A percentile compares a stretch with the other conserved stretches of the same genome.
Evolutionary conservation across 2,329 filamentous ascomycete genomes (phyloP).

Genomic region (Akanthomyces uredinophilus): DNA sequence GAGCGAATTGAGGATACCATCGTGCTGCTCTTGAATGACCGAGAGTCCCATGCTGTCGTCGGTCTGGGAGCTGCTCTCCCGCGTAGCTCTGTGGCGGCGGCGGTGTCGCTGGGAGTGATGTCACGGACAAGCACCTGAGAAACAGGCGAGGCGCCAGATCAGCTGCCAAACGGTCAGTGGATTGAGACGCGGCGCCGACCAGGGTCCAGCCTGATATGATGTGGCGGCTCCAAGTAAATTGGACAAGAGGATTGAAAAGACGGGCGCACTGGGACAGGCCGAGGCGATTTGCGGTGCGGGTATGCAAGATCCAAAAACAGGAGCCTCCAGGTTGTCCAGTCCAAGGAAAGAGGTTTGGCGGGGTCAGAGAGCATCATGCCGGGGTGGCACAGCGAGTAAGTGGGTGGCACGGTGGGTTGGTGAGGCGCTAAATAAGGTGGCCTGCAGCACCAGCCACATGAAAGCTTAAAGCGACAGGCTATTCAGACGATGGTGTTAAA

Average conservation of each 20-base stretch:
- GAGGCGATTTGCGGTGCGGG: conserved; percentile 2
- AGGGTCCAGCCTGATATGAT: neutral
- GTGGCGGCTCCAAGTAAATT: neutral
- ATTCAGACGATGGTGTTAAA: neutral
- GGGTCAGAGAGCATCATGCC: neutral
- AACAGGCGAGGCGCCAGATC: conserved; percentile 2
- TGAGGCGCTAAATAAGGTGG: no score
- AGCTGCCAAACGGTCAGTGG: neutral
- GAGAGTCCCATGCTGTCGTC: conserved; percentile 71
- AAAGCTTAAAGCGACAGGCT: neutral
- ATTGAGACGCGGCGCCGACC: neutral
- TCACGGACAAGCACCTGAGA: conserved; percentile 14
- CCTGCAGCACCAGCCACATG: neutral
- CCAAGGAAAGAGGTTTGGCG: conserved; percentile 8
- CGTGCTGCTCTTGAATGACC: conserved; percentile 75
- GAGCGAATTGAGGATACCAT: conserved; percentile 25
- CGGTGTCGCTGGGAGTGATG: conserved; percentile 2
- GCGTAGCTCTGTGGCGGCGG: neutral
- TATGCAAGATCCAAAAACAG: conserved; percentile 13
- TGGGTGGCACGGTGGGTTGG: neutral
- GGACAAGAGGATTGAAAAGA: neutral
- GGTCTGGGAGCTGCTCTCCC: conserved; percentile 15
- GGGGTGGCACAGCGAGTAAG: neutral
- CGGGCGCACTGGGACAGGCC: neutral
- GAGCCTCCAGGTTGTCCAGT: neutral